phyloP scores from a whole-genome alignment of 768 basidiomycete genomes.

The Hygrocybe punicea region DNA sequence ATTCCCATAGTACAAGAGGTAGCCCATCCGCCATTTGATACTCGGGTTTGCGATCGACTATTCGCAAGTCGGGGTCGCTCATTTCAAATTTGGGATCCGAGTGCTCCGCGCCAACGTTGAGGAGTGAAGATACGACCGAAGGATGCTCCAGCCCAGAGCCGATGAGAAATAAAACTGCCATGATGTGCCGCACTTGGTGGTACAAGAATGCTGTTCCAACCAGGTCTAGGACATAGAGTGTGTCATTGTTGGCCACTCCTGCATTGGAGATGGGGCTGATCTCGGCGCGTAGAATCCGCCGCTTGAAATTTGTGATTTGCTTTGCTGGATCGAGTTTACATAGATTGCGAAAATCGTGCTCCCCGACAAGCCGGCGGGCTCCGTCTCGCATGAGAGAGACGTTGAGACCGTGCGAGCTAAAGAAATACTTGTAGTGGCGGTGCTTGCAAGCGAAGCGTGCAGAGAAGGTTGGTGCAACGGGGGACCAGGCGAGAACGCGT shows the following conservation, averaged over 20 bases:
- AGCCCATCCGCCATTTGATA: slow-evolving; percentile 94
- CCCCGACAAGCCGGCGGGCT: slow-evolving; percentile 68
- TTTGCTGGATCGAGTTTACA: slow-evolving; percentile 92
- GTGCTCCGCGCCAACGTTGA: slow-evolving; percentile 60
- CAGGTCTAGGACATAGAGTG: slow-evolving; percentile 75
- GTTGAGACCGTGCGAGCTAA: slow-evolving; percentile 66
- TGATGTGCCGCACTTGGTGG: slow-evolving; percentile 94
- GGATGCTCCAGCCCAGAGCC: slow-evolving; percentile 78
- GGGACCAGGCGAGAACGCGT: slow-evolving; percentile 91
- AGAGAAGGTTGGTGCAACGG: slow-evolving; percentile 73
- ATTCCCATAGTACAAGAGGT: slow-evolving; percentile 90
- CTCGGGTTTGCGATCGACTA: slow-evolving; percentile 72
- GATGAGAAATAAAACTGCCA: slow-evolving; percentile 86
- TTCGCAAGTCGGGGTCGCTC: slow-evolving; percentile 36
- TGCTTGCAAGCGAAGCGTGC: slow-evolving; percentile 83
- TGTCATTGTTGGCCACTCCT: slow-evolving; percentile 25
- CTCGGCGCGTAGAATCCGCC: slow-evolving; percentile 64
- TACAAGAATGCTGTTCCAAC: slow-evolving; percentile 87
- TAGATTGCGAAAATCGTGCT: slow-evolving; percentile 94
- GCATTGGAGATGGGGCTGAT: slow-evolving; percentile 43
- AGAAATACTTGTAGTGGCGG: slow-evolving; percentile 98
- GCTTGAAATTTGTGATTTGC: slow-evolving; percentile 77
- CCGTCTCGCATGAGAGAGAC: slow-evolving; percentile 72
- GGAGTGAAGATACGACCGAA: slow-evolving; percentile 61
- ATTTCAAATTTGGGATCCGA: slow-evolving; percentile 35